Percentiles rank a stretch among this genome's conserved stretches.
phyloP scores from a whole-genome alignment of 352 stramenopile genomes.

The Globisporangium lucens region DNA sequence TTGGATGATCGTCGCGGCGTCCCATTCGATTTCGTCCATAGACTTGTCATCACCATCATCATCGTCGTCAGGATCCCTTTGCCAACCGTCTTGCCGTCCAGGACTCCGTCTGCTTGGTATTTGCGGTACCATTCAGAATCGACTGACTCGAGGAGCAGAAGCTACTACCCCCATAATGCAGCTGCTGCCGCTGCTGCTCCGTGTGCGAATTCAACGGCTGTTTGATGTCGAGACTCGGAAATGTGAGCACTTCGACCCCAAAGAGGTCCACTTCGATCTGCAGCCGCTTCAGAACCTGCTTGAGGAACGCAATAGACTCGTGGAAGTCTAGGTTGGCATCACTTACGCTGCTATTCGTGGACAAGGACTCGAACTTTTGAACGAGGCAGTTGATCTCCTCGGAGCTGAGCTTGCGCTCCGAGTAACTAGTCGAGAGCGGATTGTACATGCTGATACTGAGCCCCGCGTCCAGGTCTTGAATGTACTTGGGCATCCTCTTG shows the following conservation, averaged over 20 bases:
- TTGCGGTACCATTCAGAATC: neutral
- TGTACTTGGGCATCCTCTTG: constrained; percentile 8
- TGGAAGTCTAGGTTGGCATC: neutral
- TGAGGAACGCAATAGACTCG: constrained; percentile 25
- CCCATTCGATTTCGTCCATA: neutral
- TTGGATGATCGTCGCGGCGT: constrained; percentile 12
- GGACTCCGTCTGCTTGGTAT: neutral
- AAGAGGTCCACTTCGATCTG: constrained; percentile 58
- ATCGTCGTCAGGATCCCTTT: neutral
- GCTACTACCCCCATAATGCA: neutral
- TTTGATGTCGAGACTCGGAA: constrained; percentile 37
- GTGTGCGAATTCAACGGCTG: constrained; percentile 16
- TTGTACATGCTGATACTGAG: constrained; percentile 16
- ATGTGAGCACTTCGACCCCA: constrained; percentile 49
- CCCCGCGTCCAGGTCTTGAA: constrained; percentile 7
- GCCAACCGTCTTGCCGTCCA: neutral
- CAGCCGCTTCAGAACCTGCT: constrained; percentile 33
- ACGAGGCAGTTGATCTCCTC: constrained; percentile 9
- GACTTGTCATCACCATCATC: neutral
- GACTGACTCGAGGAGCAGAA: neutral
- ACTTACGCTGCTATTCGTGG: neutral
- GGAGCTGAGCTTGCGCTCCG: constrained; percentile 11
- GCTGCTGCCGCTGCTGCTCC: constrained; percentile 6
- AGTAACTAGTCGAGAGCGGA: constrained; percentile 10
- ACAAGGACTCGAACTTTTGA: neutral